Evolutionary conservation across 495 filamentous ascomycete species (phyloP).

Genomic region (Achaetomiella virescens): DNA sequence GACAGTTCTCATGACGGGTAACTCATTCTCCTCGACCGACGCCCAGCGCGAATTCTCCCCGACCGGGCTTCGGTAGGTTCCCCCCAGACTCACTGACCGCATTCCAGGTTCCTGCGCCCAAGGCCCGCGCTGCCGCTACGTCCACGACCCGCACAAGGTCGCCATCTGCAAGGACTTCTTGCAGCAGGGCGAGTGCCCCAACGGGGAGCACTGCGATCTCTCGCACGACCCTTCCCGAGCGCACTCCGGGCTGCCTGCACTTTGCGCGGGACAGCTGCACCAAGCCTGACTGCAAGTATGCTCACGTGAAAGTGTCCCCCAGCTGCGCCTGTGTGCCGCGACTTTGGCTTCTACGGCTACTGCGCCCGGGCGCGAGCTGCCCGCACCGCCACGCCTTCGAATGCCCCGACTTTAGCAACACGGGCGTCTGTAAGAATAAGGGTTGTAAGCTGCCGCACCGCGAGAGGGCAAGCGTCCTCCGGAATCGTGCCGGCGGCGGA

Average conservation of each 20-base stretch:
- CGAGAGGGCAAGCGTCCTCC: constrained; percentile 68
- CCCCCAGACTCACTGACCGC: constrained; percentile 28
- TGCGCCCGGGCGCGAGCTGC: constrained; percentile 80
- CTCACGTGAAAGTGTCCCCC: constrained; percentile 79
- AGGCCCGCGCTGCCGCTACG: constrained; percentile 71
- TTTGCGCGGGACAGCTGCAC: constrained; percentile 88
- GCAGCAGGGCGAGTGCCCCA: constrained; percentile 68
- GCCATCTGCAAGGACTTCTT: constrained; percentile 88
- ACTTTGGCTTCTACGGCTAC: constrained; percentile 83
- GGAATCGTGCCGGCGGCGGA: constrained; percentile 28
- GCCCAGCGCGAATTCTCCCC: constrained; percentile 18
- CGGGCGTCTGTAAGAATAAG: constrained; percentile 72
- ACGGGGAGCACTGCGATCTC: constrained; percentile 80
- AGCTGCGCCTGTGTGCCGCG: constrained; percentile 72
- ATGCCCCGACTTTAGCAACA: constrained; percentile 93
- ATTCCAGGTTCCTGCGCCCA: constrained; percentile 70
- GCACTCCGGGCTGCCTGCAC: constrained; percentile 82
- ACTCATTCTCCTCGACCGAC: constrained; percentile 37
- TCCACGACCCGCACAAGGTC: constrained; percentile 82
- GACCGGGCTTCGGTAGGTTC: constrained; percentile 25
- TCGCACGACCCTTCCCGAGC: constrained; percentile 85
- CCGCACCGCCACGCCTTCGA: constrained; percentile 78
- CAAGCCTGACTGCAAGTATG: constrained; percentile 81
- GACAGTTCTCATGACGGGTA: constrained; percentile 90
- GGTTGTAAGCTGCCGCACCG: constrained; percentile 82